Evolutionary conservation across 495 filamentous ascomycete genomes (phyloP).

Genomic region (Cercophora newfieldiana): DNA sequence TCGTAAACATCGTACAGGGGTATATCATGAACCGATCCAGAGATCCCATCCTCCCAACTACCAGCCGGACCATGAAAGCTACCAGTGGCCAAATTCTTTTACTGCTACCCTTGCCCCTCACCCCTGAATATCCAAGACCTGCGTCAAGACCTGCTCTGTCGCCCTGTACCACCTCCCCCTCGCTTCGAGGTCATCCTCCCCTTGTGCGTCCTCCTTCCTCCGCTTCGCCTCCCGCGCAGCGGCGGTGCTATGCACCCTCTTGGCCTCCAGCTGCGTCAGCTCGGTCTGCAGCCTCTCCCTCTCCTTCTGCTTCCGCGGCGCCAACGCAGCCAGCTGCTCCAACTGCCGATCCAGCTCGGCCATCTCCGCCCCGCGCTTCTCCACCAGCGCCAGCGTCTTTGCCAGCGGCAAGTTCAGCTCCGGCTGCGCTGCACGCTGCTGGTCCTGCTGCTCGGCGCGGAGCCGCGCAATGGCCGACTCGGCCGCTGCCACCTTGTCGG

Average conservation of each 20-base stretch:
- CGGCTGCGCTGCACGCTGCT: conserved; percentile 10
- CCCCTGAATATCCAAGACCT: conserved; percentile 54
- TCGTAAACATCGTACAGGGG: not conserved
- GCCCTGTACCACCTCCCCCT: conserved; percentile 79
- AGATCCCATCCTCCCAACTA: not conserved
- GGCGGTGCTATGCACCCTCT: conserved; percentile 63
- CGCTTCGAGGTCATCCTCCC: conserved; percentile 79
- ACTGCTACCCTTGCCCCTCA: not conserved
- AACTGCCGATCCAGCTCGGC: conserved; percentile 68
- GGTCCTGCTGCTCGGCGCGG: conserved; percentile 37
- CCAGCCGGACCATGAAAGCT: not conserved
- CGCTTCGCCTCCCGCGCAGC: conserved; percentile 79
- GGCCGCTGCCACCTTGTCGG: conserved; percentile 61
- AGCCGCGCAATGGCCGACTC: conserved; percentile 60
- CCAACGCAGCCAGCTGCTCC: conserved; percentile 59
- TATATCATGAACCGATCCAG: not conserved
- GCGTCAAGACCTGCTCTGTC: conserved; percentile 65
- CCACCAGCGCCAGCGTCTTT: conserved; percentile 59
- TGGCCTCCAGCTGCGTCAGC: conserved; percentile 66
- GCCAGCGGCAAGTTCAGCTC: conserved; percentile 55
- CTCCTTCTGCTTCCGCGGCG: conserved; percentile 74
- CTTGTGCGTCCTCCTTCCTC: conserved; percentile 63
- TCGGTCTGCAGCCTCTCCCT: conserved; percentile 71
- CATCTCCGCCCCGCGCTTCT: conserved; percentile 60
- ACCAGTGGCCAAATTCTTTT: not conserved